Evolutionary conservation across 768 basidiomycete species (phyloP).

Genomic region (Rhodotorula kratochvilovae): DNA sequence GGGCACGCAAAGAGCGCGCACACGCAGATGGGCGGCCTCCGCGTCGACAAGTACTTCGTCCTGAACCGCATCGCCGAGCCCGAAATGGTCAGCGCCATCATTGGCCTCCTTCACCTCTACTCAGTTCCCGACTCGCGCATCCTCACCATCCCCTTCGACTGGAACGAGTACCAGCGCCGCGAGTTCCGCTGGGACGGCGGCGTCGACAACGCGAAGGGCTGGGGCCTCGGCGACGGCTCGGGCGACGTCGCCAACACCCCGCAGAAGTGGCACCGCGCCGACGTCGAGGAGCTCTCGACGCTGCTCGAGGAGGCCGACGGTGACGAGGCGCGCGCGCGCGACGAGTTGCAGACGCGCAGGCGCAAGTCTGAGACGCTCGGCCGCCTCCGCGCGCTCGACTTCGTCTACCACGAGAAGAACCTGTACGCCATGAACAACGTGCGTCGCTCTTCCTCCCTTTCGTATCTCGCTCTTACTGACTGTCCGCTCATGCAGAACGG

Average conservation of each 20-base stretch:
- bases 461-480: too few species aligned
- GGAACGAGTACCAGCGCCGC: slow-evolving; percentile 41
- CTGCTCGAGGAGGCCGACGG: slow-evolving; percentile 36
- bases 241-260: background rate
- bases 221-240: slow-evolving; percentile 37
- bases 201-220: slow-evolving; percentile 33
- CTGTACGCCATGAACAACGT: slow-evolving; percentile 46
- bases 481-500: slow-evolving; percentile 40
- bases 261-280: slow-evolving; percentile 7
- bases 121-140: slow-evolving; percentile 39
- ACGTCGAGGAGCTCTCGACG: slow-evolving; percentile 11
- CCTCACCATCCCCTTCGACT: slow-evolving; percentile 43
- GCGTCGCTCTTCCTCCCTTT: background rate
- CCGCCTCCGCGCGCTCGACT: slow-evolving; percentile 43
- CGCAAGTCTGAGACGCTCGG: slow-evolving; percentile 29
- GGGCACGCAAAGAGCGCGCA: slow-evolving; percentile 15
- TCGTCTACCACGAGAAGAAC: slow-evolving; percentile 44
- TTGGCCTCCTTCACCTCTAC: slow-evolving; percentile 38
- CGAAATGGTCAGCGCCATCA: slow-evolving; percentile 36
- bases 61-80: slow-evolving; percentile 44
- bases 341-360: slow-evolving; percentile 2
- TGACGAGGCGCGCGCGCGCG: slow-evolving; percentile 22
- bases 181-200: slow-evolving; percentile 43
- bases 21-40: slow-evolving; percentile 27
- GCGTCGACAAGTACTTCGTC: slow-evolving; percentile 45